Evolutionary conservation across 768 basidiomycete species (phyloP), one percentile per base, ranked within the genome.

Genomic region (Hericium erinaceus): DNA sequence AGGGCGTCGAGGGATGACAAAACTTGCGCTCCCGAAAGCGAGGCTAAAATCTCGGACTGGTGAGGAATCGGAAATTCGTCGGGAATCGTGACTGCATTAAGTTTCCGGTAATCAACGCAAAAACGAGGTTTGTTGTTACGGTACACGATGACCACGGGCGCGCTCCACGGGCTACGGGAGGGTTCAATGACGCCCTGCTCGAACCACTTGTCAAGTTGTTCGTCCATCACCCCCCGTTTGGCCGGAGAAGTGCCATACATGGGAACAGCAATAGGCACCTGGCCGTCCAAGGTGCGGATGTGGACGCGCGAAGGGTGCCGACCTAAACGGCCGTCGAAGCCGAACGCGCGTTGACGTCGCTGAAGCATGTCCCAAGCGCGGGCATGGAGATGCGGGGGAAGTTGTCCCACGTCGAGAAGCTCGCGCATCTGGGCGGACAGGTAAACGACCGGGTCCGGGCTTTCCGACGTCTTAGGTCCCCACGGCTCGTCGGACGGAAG

Each of bases 1-100:
- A 73, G 56, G 0, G 72, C 71, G 59, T 76, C 73, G 5, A 77
- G 59, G 0, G 72, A 64, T 0, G 73, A 66, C 1, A 77, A 59
- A 4, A 73, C 1, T 64, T 60, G 7, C 70, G 69, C 26, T 3
- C 51, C 51, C 2, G 51, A 26, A 16, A 52, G 28, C 13, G 51
- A 52, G 15, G 51, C 51, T 4, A 70, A 50, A 0, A 71, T 69
- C 18, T 66, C 64, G 2, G 48, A 24, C 50, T 69, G 68, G 22
- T 61, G 48, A 6, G 68, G 68, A 13, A 70, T 59, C 13, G 68
- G 68, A 48, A 68, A 70, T 60, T 70, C 65, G 51, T 70, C 68
- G 0, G 33, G 44, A 5, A 56, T 48, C 2, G 55, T 56, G n/a
- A 44, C 41, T 9, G 55, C 33, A 28, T 66, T 66, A 9, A 59